A percentile compares a stretch with the other conserved stretches of the same genome.
Conservation (phyloP, 768 basidiomycete genomes). For the Leccinum boreale region DNA sequence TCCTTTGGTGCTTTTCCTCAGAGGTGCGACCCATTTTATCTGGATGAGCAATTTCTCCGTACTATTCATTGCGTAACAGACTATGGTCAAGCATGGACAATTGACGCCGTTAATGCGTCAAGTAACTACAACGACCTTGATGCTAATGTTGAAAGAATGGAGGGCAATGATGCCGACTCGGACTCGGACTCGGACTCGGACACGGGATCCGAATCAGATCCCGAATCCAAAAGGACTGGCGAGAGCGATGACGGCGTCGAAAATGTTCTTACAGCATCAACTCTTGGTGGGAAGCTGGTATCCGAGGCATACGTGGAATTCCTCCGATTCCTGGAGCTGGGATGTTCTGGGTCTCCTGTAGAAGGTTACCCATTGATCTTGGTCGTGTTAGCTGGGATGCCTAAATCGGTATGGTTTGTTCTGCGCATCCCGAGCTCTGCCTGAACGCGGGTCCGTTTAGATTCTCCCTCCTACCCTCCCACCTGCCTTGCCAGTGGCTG, state of each 20-base stretch:
- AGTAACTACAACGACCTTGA: constrained; percentile 30
- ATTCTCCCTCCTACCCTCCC: constrained; percentile 24
- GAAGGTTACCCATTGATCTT: constrained; percentile 82
- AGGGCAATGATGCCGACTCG: constrained; percentile 34
- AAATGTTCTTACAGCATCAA: constrained; percentile 12
- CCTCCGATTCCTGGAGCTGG: constrained; percentile 71
- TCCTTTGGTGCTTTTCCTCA: constrained; percentile 67
- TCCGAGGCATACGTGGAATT: constrained; percentile 67
- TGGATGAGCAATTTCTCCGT: background rate
- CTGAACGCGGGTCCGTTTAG: constrained; percentile 2
- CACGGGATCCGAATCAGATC: constrained; percentile 23
- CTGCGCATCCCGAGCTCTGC: background rate
- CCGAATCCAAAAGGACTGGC: constrained; percentile 17
- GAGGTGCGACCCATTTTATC: constrained; percentile 41
- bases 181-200: constrained; percentile 33
- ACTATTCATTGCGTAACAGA: constrained; percentile 37
- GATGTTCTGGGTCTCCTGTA: constrained; percentile 74
- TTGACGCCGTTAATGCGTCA: constrained; percentile 17
- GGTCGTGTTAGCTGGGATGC: constrained; percentile 79
- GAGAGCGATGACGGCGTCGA: constrained; percentile 37
- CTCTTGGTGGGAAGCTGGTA: background rate
- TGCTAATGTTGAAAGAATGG: constrained; percentile 8
- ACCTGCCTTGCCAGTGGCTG: background rate
- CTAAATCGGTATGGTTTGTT: constrained; percentile 48
- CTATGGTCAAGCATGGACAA: constrained; percentile 62